These are phyloP conservation scores for Candida rishiriensis DNA, from an alignment of 805 yeast genomes.

Conservation along the genomic window DNA sequence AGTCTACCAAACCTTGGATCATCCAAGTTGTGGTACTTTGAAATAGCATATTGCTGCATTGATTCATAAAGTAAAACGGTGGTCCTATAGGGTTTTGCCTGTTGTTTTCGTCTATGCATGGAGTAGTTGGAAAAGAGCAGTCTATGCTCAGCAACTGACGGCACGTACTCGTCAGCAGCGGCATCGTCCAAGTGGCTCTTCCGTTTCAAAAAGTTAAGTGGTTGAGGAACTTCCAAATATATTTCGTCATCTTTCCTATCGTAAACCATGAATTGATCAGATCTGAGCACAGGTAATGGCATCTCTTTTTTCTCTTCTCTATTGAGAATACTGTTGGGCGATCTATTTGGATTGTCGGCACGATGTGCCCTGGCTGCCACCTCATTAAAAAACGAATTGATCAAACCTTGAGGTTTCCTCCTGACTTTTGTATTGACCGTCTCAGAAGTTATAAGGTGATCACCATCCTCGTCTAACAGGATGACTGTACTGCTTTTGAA, in stretches of 20 bases:
- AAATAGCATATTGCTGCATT: no score
- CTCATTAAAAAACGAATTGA: no score
- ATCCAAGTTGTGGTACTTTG: slow-evolving; percentile 4
- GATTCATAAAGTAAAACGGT: no score
- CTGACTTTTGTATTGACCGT: no score
- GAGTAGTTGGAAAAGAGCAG: no score
- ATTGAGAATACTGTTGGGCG: not conserved
- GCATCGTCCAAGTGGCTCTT: not conserved
- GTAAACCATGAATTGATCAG: slow-evolving; percentile 32
- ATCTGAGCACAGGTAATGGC: slow-evolving; percentile 28
- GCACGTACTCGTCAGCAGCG: not conserved
- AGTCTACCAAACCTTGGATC: slow-evolving; percentile 7
- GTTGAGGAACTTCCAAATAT: not conserved
- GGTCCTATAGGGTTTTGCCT: no score
- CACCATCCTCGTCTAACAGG: no score
- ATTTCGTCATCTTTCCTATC: slow-evolving; percentile 14
- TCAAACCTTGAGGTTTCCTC: no score
- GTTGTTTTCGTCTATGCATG: no score
- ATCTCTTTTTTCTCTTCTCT: slow-evolving; percentile 23
- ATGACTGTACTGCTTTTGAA: slow-evolving; percentile 7
- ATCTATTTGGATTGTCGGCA: slow-evolving; percentile 17
- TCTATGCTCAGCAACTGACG: not conserved
- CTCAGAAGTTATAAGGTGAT: no score
- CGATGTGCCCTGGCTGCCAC: slow-evolving; percentile 35
- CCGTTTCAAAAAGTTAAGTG: not conserved